phyloP scores from a whole-genome alignment of 2,329 filamentous ascomycete species.

The Calonectria honghensis region DNA sequence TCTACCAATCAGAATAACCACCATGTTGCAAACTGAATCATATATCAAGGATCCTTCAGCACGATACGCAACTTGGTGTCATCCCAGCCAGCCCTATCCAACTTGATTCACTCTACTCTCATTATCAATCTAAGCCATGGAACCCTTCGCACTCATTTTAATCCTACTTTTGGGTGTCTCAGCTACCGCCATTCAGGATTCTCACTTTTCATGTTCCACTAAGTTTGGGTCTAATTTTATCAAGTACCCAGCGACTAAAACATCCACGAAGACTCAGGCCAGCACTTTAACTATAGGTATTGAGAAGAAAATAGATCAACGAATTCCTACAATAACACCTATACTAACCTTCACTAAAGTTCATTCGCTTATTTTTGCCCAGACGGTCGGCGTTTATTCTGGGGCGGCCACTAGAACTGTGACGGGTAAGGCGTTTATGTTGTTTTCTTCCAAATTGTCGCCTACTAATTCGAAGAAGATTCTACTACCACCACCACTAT shows the following conservation, averaged over 20 bases:
- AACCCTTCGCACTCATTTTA: accelerated
- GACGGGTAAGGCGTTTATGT: not conserved
- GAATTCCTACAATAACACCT: not conserved
- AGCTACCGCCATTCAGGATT: too few relatives aligned
- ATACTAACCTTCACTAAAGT: not conserved
- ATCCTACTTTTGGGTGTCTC: not conserved
- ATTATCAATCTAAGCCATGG: not conserved
- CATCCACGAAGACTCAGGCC: not conserved
- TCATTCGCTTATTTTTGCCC: not conserved
- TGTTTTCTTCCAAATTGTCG: too few relatives aligned
- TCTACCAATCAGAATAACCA: not conserved
- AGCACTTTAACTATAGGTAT: not conserved
- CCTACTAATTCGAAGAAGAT: too few relatives aligned
- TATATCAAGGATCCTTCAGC: not conserved
- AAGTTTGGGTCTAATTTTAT: not conserved
- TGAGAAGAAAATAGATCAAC: not conserved
- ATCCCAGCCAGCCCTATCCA: too few relatives aligned
- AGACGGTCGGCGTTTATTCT: not conserved
- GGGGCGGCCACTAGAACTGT: not conserved
- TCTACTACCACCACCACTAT: not conserved
- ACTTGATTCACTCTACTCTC: not conserved
- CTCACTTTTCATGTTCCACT: not conserved
- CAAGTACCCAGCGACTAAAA: not conserved
- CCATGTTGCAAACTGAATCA: not conserved
- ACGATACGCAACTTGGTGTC: too few relatives aligned